Base-by-base conservation (phyloP, 1,284 basidiomycete species). In the Cystobasidium slooffiae region DNA sequence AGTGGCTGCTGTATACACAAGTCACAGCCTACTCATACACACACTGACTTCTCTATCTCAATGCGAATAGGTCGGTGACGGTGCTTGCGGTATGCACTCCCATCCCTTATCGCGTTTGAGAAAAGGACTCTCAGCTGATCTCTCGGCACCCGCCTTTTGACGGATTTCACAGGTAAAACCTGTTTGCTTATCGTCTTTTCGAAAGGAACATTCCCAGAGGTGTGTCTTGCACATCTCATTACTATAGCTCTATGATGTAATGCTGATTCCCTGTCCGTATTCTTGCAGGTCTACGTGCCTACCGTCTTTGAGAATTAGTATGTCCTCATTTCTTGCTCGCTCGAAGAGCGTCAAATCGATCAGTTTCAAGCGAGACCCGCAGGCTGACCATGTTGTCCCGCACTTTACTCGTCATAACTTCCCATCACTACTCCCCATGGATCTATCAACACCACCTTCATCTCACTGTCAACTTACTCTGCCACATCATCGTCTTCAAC, bases 151-250 rank as follows among this genome's bases (percentile, higher is more conserved):
- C 14, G 37, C 31, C 22, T 22, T 43, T 31, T 53, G n/a, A n/a
- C n/a, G 12, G 1, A n/a, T n/a, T 56, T 86, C 14, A 51, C 86
- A 78, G 87, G 87, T 79, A 93, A 95, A 86, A 96, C 94, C 58
- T 95, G 87, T 81, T 78, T 94, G 76, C 88, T 94, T 78, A 94
- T 94, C 80, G 93, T 95, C 61, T 99, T 98, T 82, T 94, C 95
- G 12, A 93, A 97, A 85, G 96, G 97, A 82, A 89, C 94, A 61
- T 99, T 99, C 83, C 96, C 97, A 64, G 94, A 97, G 88, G 94
- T 96, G 64, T 75, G 84, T 31, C 49, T 66, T 7, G 6, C 37
- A 24, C 46, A 41, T 63, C 6, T 14, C n/a, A 12, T 3, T 49
- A 14, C 46, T 14, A n/a, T 14, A 49, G 12, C 3, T 6, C 46